A percentile compares a stretch with the other conserved stretches of the same genome.
phyloP scores from a whole-genome alignment of 2,329 filamentous ascomycete species.

The Verticillium isaacii region DNA sequence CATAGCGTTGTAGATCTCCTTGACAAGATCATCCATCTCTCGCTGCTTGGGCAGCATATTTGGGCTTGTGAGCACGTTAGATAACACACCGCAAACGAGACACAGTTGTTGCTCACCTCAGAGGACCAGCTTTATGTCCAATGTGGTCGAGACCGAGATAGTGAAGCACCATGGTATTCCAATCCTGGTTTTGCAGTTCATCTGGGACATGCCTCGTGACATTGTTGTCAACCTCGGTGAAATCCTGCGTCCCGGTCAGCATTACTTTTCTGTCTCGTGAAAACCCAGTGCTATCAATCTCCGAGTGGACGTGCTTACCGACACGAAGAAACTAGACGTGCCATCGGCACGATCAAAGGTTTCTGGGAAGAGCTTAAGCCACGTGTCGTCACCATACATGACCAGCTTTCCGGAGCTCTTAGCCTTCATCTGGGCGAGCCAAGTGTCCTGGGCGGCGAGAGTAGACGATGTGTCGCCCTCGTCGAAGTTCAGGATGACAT shows the following conservation, averaged over 20 bases:
- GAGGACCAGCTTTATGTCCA: slow-evolving; percentile 89
- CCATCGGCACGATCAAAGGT: slow-evolving; percentile 86
- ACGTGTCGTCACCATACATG: slow-evolving; percentile 98
- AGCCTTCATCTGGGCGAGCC: slow-evolving; percentile 87
- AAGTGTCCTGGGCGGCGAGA: slow-evolving; percentile 85
- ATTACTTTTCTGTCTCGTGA: neutral
- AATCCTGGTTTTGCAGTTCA: slow-evolving; percentile 74
- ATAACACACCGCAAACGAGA: slow-evolving; percentile 2
- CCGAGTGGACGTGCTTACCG: slow-evolving; percentile 54
- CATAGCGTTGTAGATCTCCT: slow-evolving; percentile 71
- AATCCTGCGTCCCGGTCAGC: slow-evolving; percentile 59
- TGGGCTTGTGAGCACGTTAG: slow-evolving; percentile 45
- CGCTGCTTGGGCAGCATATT: slow-evolving; percentile 90
- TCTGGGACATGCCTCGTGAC: slow-evolving; percentile 83
- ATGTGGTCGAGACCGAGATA: slow-evolving; percentile 97
- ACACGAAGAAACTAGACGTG: slow-evolving; percentile 96
- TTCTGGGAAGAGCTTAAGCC: slow-evolving; percentile 91
- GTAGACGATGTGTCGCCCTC: slow-evolving; percentile 90
- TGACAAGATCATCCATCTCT: slow-evolving; percentile 87
- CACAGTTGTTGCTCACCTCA: slow-evolving; percentile 47
- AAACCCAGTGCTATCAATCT: neutral
- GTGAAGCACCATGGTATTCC: slow-evolving; percentile 91
- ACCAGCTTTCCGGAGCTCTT: slow-evolving; percentile 69
- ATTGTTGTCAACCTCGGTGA: slow-evolving; percentile 95
- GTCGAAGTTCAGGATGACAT: slow-evolving; percentile 93